Percentiles rank a stretch among this genome's conserved stretches.
phyloP scores from a whole-genome alignment of 2,329 filamentous ascomycete species.

The Colletotrichum ledebouriae region DNA sequence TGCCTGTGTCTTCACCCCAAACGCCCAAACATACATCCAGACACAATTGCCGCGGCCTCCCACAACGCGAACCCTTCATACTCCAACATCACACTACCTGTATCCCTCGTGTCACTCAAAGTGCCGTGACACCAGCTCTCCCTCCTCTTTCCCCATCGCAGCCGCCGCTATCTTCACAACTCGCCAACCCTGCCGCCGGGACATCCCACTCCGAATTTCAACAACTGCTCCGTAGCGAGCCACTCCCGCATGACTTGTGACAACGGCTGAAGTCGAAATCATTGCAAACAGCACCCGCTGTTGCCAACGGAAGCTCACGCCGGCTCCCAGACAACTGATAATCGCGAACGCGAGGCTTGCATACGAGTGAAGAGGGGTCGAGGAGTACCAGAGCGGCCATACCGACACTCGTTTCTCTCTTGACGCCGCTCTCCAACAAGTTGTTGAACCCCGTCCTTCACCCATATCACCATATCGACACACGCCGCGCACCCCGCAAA shows the following conservation, averaged over 20 bases:
- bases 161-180: slow-evolving; percentile 8
- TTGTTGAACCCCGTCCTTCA: slow-evolving; percentile 13
- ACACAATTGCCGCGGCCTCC: slow-evolving; percentile 34
- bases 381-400: slow-evolving; percentile 17
- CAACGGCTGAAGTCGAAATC: slow-evolving; percentile 16
- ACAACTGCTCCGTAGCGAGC: slow-evolving; percentile 29
- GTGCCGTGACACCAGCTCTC: slow-evolving; percentile 32
- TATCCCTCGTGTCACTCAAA: slow-evolving; percentile 34
- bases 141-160: slow-evolving; percentile 25
- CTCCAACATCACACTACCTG: slow-evolving; percentile 25
- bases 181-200: slow-evolving; percentile 28
- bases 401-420: slow-evolving; percentile 2
- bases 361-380: slow-evolving; percentile 27
- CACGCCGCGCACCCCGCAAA: slow-evolving; percentile 38
- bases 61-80: slow-evolving; percentile 33
- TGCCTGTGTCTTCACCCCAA: slow-evolving; percentile 34
- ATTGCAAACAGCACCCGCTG: slow-evolving; percentile 24
- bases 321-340: slow-evolving; percentile 19
- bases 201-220: slow-evolving; percentile 34
- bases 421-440: slow-evolving; percentile 12
- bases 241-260: slow-evolving; percentile 29
- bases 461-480: slow-evolving; percentile 28
- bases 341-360: slow-evolving; percentile 25
- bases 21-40: slow-evolving; percentile 37
- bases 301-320: slow-evolving; percentile 11